These are phyloP conservation scores for Diplodia intermedia DNA, from an alignment of 2,329 filamentous ascomycete genomes.

Conservation along the genomic window DNA sequence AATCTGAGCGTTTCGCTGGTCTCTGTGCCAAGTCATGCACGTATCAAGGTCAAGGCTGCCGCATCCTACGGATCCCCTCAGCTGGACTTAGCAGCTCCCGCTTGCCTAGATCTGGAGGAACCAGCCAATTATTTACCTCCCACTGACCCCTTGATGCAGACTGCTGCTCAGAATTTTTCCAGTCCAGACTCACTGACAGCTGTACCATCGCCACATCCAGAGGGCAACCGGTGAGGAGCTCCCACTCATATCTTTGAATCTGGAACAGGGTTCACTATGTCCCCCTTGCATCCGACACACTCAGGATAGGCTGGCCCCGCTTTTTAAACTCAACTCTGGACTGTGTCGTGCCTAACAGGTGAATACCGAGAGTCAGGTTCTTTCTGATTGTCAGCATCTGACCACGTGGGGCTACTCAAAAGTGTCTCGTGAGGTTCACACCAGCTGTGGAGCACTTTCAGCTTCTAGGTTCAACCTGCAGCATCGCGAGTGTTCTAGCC, in stretches of 20 bases:
- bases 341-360: background rate
- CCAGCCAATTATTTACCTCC: background rate
- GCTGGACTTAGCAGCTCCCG: background rate
- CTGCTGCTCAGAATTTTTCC: background rate
- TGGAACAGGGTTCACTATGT: background rate
- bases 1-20: background rate
- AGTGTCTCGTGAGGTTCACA: background rate
- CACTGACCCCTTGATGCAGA: background rate
- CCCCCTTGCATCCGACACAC: background rate
- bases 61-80: conserved; percentile 22
- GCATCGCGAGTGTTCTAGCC: too few species aligned
- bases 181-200: background rate
- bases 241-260: background rate
- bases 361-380: background rate
- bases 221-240: background rate
- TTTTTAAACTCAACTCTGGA: background rate
- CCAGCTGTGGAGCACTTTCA: background rate
- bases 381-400: background rate
- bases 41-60: background rate
- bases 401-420: background rate
- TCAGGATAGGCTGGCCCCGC: background rate
- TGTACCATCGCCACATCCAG: background rate
- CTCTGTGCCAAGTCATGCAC: background rate
- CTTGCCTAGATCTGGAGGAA: background rate
- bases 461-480: background rate